Evolutionary conservation across 1,139 yeast species (phyloP).

Genomic region (Suzukiozyma palmioleophila): DNA sequence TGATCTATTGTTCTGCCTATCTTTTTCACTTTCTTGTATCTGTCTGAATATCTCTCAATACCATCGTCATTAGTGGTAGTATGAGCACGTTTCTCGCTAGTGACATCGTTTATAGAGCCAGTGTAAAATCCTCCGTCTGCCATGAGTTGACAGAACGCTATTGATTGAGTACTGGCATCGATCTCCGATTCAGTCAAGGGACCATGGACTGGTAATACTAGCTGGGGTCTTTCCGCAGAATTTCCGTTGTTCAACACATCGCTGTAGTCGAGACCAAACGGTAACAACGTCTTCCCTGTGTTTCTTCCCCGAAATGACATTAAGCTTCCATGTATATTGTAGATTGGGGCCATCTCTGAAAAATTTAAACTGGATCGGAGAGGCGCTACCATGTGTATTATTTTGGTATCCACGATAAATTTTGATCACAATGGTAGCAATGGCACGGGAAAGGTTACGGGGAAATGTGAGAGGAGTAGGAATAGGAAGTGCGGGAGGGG

Average conservation of each 20-base stretch:
- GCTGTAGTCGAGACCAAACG: constrained; percentile 66
- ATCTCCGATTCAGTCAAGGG: constrained; percentile 53
- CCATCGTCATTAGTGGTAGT: constrained; percentile 44
- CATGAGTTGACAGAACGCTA: constrained; percentile 53
- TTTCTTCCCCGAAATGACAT: constrained; percentile 25
- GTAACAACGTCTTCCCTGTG: constrained; percentile 37
- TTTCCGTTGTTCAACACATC: constrained; percentile 42
- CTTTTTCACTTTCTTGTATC: constrained; percentile 65
- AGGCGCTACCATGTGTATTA: no score
- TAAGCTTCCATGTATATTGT: background rate
- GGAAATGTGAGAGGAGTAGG: no score
- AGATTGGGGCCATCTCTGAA: background rate
- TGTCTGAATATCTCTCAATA: constrained; percentile 69
- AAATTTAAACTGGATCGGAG: background rate
- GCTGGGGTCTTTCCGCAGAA: constrained; percentile 33
- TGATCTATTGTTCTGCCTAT: constrained; percentile 78
- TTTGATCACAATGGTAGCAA: no score
- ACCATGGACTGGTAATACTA: constrained; percentile 65
- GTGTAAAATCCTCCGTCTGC: constrained; percentile 77
- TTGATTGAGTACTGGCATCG: constrained; percentile 59
- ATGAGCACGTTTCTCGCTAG: constrained; percentile 6
- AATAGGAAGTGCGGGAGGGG: no score
- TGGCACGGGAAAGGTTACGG: no score
- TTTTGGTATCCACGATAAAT: no score
- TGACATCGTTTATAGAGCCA: constrained; percentile 41